phyloP scores from a whole-genome alignment of 768 basidiomycete genomes.

The Suillus occidentalis region DNA sequence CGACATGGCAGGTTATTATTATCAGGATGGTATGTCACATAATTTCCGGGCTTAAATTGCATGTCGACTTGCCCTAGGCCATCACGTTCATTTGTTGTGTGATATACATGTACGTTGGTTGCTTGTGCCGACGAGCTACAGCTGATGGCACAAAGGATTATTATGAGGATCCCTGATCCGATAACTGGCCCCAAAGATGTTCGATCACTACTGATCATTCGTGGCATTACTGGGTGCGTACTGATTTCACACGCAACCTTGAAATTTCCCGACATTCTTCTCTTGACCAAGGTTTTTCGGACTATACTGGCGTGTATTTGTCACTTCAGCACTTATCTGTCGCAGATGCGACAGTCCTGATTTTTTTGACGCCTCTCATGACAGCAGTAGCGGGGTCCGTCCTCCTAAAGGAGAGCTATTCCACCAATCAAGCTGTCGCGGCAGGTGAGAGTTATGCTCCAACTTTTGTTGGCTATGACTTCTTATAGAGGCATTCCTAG shows the following conservation, averaged over 20 bases:
- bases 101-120: slow-evolving; percentile 45
- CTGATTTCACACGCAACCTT: neutral
- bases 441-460: too few species aligned
- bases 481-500: too few species aligned
- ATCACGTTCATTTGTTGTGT: slow-evolving; percentile 56
- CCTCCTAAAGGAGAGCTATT: too few species aligned
- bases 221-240: slow-evolving; percentile 65
- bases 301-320: too few species aligned
- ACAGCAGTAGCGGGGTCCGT: too few species aligned
- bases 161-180: slow-evolving; percentile 51
- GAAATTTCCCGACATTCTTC: neutral
- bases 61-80: slow-evolving; percentile 29
- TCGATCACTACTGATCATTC: slow-evolving; percentile 50
- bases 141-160: slow-evolving; percentile 28
- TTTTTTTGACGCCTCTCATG: too few species aligned
- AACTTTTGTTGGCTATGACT: too few species aligned
- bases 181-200: slow-evolving; percentile 70
- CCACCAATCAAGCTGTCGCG: too few species aligned
- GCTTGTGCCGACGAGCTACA: neutral
- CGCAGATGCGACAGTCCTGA: too few species aligned
- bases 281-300: too few species aligned
- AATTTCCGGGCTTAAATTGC: neutral
- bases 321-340: too few species aligned
- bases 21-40: slow-evolving; percentile 54
- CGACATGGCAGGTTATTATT: slow-evolving; percentile 43